A percentile compares a stretch with the other conserved stretches of the same genome.
phyloP scores from a whole-genome alignment of 495 filamentous ascomycete genomes.

The Chaetomium tenue region DNA sequence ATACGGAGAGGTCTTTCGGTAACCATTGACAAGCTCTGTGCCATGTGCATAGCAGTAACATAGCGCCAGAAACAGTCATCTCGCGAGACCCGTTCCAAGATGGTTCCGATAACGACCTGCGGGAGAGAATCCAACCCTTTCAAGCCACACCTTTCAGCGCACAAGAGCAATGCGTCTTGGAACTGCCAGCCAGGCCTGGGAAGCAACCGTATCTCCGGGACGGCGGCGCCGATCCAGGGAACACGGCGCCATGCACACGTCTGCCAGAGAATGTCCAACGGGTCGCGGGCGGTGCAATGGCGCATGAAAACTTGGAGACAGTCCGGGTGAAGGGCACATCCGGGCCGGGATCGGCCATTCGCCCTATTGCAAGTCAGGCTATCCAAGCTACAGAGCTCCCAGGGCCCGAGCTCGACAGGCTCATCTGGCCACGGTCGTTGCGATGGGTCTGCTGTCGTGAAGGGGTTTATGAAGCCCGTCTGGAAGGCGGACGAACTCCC shows the following conservation, averaged over 20 bases:
- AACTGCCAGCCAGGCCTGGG: neutral
- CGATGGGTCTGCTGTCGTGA: neutral
- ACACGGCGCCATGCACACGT: neutral
- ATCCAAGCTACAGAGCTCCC: neutral
- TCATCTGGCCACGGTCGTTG: too few relatives aligned
- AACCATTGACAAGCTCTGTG: neutral
- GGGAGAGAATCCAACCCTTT: neutral
- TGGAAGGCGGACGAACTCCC: neutral
- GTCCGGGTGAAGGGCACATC: neutral
- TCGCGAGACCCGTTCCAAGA: neutral
- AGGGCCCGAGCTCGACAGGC: too few relatives aligned
- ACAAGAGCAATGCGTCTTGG: neutral
- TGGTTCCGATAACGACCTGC: neutral
- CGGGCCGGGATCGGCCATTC: neutral
- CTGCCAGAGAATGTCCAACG: constrained; percentile 8
- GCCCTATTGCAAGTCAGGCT: neutral
- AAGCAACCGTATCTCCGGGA: neutral
- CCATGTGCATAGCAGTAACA: neutral
- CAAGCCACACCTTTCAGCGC: neutral
- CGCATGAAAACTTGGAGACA: constrained; percentile 8
- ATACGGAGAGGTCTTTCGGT: neutral
- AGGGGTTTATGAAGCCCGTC: constrained; percentile 1
- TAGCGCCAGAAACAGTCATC: neutral
- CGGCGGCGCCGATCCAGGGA: neutral
- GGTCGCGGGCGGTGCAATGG: constrained; percentile 1